Base-by-base conservation (phyloP, 768 basidiomycete genomes). In the Termitomyces sp. region DNA sequence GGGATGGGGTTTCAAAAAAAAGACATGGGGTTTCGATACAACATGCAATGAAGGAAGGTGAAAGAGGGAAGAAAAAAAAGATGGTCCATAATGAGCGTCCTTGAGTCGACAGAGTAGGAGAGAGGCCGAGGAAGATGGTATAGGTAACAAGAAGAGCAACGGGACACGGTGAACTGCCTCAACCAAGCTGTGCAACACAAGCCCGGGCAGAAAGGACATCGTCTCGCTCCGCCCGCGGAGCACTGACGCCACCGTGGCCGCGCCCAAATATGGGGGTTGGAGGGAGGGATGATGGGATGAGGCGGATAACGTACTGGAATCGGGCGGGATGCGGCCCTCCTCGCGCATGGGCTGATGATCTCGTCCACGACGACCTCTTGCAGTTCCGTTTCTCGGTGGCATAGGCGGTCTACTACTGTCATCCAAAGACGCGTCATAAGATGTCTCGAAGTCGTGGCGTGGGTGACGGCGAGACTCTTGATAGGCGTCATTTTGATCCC, bases 291-390 rank as follows among this genome's bases (percentile, higher is more conserved):
- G 58, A 65, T 66, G 71, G 67, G 61, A 77, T 70, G 77, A 81
- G 76, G 80, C 77, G 73, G 79, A 82, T 72, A 82, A 84, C 81
- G 82, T 84, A 84, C 82, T 83, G 68, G 75, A 67, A 73, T 76
- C 60, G 63, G 73, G 66, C 68, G 70, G 64, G 56, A 61, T 65
- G 58, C 70, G 69, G 57, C 63, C 62, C 55, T 65, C 60, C 56
- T 68, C 67, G 48, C 63, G 67, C 54, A 62, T 56, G 49, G 60
- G 48, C 16, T 60, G 59, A 50, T 60, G 59, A 50, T 72, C 68
- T 58, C 64, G 67, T 38, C 70, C 70, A 52, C 66, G 67, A 40
- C 64, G 59, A 29, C 62, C 71, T 20, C 68, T 67, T 42, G 54
- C 58, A 50, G 62, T 68, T 43, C 65, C 66, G 22, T 61, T 64